Base-by-base conservation (phyloP, 441 rosid genomes). In the Gossypium gossypioides region DNA sequence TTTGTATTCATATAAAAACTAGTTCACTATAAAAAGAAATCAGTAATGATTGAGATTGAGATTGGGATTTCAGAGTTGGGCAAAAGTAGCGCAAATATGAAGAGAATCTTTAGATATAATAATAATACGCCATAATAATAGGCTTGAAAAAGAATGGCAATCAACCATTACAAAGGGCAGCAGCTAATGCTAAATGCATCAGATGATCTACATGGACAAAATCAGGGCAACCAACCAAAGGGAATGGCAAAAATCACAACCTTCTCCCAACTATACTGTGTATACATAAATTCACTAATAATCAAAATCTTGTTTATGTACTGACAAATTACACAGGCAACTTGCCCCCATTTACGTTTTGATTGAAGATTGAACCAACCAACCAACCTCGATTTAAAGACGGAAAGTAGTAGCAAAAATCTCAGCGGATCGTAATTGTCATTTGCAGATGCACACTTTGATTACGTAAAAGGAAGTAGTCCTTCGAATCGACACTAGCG, bases 301-400 rank as follows among this genome's bases (percentile, higher is more conserved):
- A 57, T 57, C 71, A 81, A 78, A 75, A 78, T 78, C 77, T n/a
- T 34, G 75, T 72, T 65, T 81, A 73, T 78, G 72, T 69, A 75
- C 75, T 54, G 68, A 34, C 48, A 75, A 52, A 81, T 61, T 79
- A 76, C 80, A 79, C 67, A 70, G 72, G 50, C 71, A 62, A 73
- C 77, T 37, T 60, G 27, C 61, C 52, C 65, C 65, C 25, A 19
- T 54, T 54, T 54, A 54, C 58, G 57, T 16, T 34, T 54, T 54
- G 59, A 19, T 56, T 56, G 60, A 56, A 5, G 24, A 9, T 8
- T 3, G 57, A 3, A 46, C 42, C 18, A 71, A 10, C 48, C 52
- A 73, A 51, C 62, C 60, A 19, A 63, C 51, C 27, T 46, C 77
- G 54, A 62, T 57, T 63, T 42, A 76, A 51, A 58, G 52, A 65